Percentiles rank a stretch among this genome's conserved stretches.
These are phyloP conservation scores for Cylindricascospora bacillispora DNA, from an alignment of 1,139 yeast genomes.

Conservation along the genomic window DNA sequence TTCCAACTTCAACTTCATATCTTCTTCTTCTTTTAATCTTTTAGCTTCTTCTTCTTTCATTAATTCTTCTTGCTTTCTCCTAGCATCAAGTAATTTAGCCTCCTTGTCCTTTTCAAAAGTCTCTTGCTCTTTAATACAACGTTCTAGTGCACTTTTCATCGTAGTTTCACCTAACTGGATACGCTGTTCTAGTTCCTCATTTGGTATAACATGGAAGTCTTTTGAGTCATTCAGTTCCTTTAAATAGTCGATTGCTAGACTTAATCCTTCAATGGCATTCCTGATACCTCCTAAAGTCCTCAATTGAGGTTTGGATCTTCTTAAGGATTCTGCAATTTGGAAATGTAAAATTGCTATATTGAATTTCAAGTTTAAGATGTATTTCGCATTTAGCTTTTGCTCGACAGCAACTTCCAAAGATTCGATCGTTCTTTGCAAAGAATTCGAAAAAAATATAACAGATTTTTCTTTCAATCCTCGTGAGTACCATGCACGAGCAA, in stretches of 20 bases:
- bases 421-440: constrained; percentile 48
- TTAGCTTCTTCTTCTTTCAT: constrained; percentile 49
- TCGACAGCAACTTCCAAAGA: constrained; percentile 37
- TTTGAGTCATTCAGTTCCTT: constrained; percentile 46
- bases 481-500: constrained; percentile 85
- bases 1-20: constrained; percentile 34
- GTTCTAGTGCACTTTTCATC: constrained; percentile 55
- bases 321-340: constrained; percentile 74
- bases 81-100: constrained; percentile 59
- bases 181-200: constrained; percentile 66
- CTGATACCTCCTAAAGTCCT: constrained; percentile 55
- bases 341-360: constrained; percentile 78
- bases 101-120: constrained; percentile 48
- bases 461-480: constrained; percentile 66
- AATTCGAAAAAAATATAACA: constrained; percentile 42
- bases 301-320: constrained; percentile 47
- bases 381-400: constrained; percentile 23
- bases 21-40: constrained; percentile 32
- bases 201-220: constrained; percentile 59
- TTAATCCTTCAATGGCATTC: constrained; percentile 43
- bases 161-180: constrained; percentile 76
- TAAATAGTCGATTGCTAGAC: constrained; percentile 49
- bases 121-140: constrained; percentile 60
- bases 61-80: constrained; percentile 27
- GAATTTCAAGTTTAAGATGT: constrained; percentile 44